A percentile compares a stretch with the other conserved stretches of the same genome.
These are phyloP conservation scores for Fusarium sterilihyphosum DNA, from an alignment of 2,329 filamentous ascomycete species.

Conservation along the genomic window DNA sequence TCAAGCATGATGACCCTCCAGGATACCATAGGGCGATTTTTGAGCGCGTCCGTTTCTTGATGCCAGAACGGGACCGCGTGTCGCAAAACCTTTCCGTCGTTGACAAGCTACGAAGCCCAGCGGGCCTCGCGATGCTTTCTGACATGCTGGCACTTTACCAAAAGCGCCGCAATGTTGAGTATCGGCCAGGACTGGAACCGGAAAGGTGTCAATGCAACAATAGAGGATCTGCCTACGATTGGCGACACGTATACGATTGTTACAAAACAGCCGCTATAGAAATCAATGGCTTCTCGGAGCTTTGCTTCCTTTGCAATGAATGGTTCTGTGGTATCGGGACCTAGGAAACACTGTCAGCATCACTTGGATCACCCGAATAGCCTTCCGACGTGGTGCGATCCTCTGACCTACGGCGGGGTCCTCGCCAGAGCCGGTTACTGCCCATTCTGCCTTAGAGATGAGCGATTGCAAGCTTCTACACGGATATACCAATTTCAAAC, in stretches of 20 bases:
- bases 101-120: not conserved
- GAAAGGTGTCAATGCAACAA: not conserved
- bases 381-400: not conserved
- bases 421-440: not conserved
- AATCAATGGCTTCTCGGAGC: not conserved
- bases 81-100: not conserved
- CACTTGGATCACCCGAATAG: not conserved
- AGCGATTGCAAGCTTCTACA: not conserved
- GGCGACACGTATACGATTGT: not conserved
- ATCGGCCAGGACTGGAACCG: not conserved
- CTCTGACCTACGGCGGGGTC: not conserved
- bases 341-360: not conserved
- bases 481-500: not conserved
- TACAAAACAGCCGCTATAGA: not conserved
- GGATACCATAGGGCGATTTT: not conserved
- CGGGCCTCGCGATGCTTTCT: not conserved
- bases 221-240: not conserved
- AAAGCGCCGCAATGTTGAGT: not conserved
- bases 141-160: not conserved
- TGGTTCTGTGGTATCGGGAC: not conserved
- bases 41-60: not conserved
- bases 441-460: not conserved
- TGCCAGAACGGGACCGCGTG: not conserved
- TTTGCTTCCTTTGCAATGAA: not conserved
- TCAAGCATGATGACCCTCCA: not conserved